A percentile compares a stretch with the other conserved stretches of the same genome.
These are phyloP conservation scores for Chenopodium suecicum DNA, from an alignment of 148 eudicot genomes.

Conservation along the genomic window DNA sequence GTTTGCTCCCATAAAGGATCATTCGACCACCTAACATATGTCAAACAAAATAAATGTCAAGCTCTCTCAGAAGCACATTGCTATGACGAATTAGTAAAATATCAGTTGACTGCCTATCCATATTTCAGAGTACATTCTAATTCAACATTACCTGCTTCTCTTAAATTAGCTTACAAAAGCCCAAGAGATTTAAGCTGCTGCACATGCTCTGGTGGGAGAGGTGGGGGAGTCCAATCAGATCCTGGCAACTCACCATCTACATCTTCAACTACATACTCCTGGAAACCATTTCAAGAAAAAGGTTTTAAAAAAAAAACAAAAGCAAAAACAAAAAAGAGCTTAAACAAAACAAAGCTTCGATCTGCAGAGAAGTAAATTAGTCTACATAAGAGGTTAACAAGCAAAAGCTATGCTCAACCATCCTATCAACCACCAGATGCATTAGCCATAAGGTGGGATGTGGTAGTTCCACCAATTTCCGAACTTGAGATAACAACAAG, in stretches of 20 bases:
- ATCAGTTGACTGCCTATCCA: not conserved
- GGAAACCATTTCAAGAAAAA: conserved; percentile 15
- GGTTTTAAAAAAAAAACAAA: too few species aligned
- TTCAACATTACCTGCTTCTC: not conserved
- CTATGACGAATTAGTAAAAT: not conserved
- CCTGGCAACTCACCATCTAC: conserved; percentile 68
- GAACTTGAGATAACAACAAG: not conserved
- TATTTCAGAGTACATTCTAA: not conserved
- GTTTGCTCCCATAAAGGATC: not conserved
- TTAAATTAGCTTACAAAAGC: conserved; percentile 41
- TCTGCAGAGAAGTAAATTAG: not conserved
- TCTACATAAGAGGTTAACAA: not conserved
- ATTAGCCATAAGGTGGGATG: not conserved
- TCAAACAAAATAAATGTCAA: not conserved
- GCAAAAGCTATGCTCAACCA: not conserved
- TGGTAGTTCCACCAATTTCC: not conserved
- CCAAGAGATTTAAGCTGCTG: conserved; percentile 84
- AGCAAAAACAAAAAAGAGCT: too few species aligned
- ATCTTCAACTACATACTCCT: conserved; percentile 96
- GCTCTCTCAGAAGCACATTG: not conserved
- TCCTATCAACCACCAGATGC: not conserved
- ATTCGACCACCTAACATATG: not conserved
- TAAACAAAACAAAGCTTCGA: not conserved
- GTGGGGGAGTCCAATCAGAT: conserved; percentile 80
- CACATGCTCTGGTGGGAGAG: conserved; percentile 82